Base-by-base conservation (phyloP, 2,329 filamentous ascomycete genomes). In the Ophiocordyceps camponoti-floridani region DNA sequence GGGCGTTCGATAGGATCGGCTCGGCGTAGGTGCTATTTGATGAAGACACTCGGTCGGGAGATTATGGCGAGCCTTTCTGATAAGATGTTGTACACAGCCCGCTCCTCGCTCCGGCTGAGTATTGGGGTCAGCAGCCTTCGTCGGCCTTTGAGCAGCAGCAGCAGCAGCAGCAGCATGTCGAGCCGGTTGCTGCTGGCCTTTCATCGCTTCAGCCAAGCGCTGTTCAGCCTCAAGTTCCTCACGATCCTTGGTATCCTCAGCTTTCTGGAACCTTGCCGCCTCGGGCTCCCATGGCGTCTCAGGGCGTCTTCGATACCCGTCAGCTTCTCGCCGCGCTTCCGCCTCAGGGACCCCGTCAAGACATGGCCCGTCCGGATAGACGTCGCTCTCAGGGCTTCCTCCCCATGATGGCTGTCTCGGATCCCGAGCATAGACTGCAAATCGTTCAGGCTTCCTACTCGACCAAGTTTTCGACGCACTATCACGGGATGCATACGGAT, bases 401-500 rank as follows among this genome's bases (percentile, higher is more conserved):
- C 18, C 52, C 52, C 37, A 54, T 54, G 52, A 45, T 53, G 14
- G 51, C 52, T 23, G 48, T 54, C 23, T 48, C 46, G 31, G 47
- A 47, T 6, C 52, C 47, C 13, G 47, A 49, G 42, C 45, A 44
- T 28, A 47, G 44, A 5, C 46, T 45, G 13, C 42, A 44, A 14
- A 10, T 33, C 14, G 11, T 12, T 12, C 31, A 33, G 31, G 31
- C 31, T 33, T 33, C 31, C 31, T 12, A 33, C 31, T 33, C 31
- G 31, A 35, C 38, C 44, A 52, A 47, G 18, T 60, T 64, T 51
- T 64, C 62, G 0, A 38, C 44, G n/a, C 57, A 55, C 41, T 64
- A 64, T 45, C 56, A 55, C 41, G 62, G 62, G 12, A 60, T 61
- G 47, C 61, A 63, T 42, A 61, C 52, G 6, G 48, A 53, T 4